A percentile compares a stretch with the other conserved stretches of the same genome.
Evolutionary conservation across 257 asterid species (phyloP).

Genomic region (Penstemon barbatus): DNA sequence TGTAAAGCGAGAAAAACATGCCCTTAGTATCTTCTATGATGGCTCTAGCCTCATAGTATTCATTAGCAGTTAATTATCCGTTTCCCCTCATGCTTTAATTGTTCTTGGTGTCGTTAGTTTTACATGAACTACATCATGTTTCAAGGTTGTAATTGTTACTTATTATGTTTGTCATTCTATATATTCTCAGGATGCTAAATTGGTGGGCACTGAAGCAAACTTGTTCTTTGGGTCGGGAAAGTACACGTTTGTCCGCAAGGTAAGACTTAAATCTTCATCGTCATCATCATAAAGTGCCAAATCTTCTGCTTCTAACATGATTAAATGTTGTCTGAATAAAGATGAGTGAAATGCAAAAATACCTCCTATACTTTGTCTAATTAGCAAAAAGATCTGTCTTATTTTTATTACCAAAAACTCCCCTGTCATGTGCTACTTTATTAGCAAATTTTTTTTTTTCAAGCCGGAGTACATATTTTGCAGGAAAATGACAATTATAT

Average conservation of each 20-base stretch:
- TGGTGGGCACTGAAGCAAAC: conserved; percentile 34
- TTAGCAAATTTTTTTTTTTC: no score
- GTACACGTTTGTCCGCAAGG: conserved; percentile 63
- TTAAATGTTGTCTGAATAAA: not conserved
- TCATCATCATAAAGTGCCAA: conserved; percentile 14
- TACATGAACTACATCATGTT: not conserved
- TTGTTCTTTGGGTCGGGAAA: conserved; percentile 39
- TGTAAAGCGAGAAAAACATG: no score
- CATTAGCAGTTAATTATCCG: not conserved
- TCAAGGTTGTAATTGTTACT: not conserved
- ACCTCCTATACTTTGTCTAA: no score
- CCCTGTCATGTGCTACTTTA: no score
- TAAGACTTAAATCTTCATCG: conserved; percentile 30
- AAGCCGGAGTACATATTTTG: no score
- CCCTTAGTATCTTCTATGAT: no score
- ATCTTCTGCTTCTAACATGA: conserved; percentile 18
- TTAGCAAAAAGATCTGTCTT: no score
- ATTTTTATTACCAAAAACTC: no score
- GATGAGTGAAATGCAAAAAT: no score
- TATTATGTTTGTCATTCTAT: not conserved
- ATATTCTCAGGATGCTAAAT: conserved; percentile 36
- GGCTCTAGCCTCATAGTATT: not conserved
- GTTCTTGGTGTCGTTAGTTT: not conserved
- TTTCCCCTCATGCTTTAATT: conserved; percentile 4
- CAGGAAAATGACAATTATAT: no score